Percentiles rank a stretch among this genome's conserved stretches.
phyloP scores from a whole-genome alignment of 768 basidiomycete genomes.

The Filobasidium floriforme region DNA sequence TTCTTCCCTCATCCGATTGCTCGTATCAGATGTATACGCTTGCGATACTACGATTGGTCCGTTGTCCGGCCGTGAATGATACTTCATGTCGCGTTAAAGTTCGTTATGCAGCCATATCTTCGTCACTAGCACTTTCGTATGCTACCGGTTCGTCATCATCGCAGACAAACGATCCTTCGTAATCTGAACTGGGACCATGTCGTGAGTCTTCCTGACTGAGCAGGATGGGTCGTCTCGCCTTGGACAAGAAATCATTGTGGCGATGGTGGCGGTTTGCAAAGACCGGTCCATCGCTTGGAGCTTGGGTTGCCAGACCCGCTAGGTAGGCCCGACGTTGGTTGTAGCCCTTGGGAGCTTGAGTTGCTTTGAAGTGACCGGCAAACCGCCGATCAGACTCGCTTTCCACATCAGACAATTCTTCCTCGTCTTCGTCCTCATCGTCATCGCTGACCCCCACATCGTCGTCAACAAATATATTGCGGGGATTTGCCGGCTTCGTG shows the following conservation, averaged over 20 bases:
- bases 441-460: constrained; percentile 36
- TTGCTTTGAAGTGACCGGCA: constrained; percentile 43
- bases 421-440: constrained; percentile 25
- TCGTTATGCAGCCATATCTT: not conserved
- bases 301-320: constrained; percentile 40
- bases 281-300: constrained; percentile 14
- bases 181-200: constrained; percentile 20
- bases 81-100: too few species aligned
- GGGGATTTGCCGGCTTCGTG: constrained; percentile 12
- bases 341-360: constrained; percentile 45
- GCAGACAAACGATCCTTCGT: constrained; percentile 22
- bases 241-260: constrained; percentile 31
- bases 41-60: too few species aligned
- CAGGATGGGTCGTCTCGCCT: constrained; percentile 37
- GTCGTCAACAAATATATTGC: constrained; percentile 28
- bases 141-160: constrained; percentile 23
- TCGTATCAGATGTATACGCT: too few species aligned
- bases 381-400: constrained; percentile 37
- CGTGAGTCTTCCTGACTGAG: constrained; percentile 25
- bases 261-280: constrained; percentile 17
- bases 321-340: constrained; percentile 41
- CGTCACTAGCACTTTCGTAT: constrained; percentile 5
- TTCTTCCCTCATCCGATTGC: too few species aligned
- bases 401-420: constrained; percentile 24
- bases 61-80: too few species aligned